A percentile compares a stretch with the other conserved stretches of the same genome.
Evolutionary conservation across 1,284 basidiomycete genomes (phyloP).

Genomic region (Leccinum glutinopallens): DNA sequence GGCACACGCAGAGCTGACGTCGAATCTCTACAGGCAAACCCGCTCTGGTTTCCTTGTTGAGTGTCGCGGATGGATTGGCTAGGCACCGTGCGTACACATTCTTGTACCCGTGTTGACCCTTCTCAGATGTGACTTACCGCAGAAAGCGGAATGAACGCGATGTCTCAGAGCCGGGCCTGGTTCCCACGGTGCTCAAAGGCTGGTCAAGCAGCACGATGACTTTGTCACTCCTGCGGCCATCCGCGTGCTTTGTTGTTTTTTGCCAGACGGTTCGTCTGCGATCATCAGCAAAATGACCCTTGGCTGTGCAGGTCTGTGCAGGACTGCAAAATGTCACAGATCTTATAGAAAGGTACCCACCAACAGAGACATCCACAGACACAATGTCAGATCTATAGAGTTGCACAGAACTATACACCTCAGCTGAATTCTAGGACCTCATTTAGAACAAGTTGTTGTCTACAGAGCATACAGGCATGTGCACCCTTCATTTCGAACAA

Average conservation of each 20-base stretch:
- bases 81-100: slow-evolving; percentile 17
- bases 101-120: neutral
- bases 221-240: slow-evolving; percentile 35
- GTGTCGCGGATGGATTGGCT: slow-evolving; percentile 24
- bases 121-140: neutral
- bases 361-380: neutral
- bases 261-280: slow-evolving; percentile 26
- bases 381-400: neutral
- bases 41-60: slow-evolving; percentile 27
- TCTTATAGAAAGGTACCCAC: no score
- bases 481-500: neutral
- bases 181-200: slow-evolving; percentile 24
- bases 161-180: slow-evolving; percentile 10
- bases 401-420: neutral
- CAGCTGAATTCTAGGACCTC: neutral
- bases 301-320: neutral
- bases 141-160: slow-evolving; percentile 15
- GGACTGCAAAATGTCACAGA: neutral
- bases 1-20: slow-evolving; percentile 2
- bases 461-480: neutral
- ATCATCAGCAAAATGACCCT: slow-evolving; percentile 4
- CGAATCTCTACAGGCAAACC: slow-evolving; percentile 19
- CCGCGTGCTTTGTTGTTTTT: slow-evolving; percentile 29
- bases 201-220: slow-evolving; percentile 28
- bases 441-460: neutral